phyloP scores from a whole-genome alignment of 2,329 filamentous ascomycete species.

The Pyricularia sp. region DNA sequence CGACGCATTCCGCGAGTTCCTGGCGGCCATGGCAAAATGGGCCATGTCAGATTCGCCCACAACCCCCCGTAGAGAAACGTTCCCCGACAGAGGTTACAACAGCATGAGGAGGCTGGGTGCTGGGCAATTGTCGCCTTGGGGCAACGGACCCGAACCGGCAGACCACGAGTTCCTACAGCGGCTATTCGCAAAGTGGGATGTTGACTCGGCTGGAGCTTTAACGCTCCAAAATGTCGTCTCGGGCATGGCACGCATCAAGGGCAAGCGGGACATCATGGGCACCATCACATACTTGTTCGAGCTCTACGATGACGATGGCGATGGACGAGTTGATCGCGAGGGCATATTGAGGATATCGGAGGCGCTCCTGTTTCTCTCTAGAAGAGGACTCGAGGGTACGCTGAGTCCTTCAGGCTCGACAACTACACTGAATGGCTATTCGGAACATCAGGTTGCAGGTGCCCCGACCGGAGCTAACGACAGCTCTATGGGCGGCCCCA shows the following conservation, averaged over 20 bases:
- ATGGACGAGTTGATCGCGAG: conserved; percentile 88
- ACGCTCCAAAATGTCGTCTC: conserved; percentile 88
- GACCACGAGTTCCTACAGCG: conserved; percentile 92
- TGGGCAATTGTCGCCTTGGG: conserved; percentile 41
- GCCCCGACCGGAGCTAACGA: conserved; percentile 5
- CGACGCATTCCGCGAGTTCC: conserved; percentile 87
- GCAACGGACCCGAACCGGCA: conserved; percentile 56
- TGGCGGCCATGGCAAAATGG: conserved; percentile 86
- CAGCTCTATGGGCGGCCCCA: conserved; percentile 26
- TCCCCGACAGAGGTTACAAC: conserved; percentile 41
- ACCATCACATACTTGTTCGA: conserved; percentile 98
- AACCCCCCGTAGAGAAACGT: conserved; percentile 38
- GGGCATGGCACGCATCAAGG: conserved; percentile 84
- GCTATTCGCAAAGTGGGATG: conserved; percentile 82
- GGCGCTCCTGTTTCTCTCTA: conserved; percentile 82
- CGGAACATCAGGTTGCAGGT: conserved; percentile 16
- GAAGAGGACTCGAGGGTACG: conserved; percentile 72
- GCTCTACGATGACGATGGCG: conserved; percentile 85
- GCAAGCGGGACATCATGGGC: conserved; percentile 91
- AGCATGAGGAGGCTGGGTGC: conserved; percentile 42
- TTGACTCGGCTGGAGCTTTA: conserved; percentile 64
- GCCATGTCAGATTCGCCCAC: conserved; percentile 79
- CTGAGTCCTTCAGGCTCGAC: conserved; percentile 56
- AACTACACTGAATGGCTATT: conserved; percentile 37
- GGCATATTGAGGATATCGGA: conserved; percentile 93